A percentile compares a stretch with the other conserved stretches of the same genome.
phyloP scores from a whole-genome alignment of 371 early-diverging fungal species.

The Mortierella sp. region DNA sequence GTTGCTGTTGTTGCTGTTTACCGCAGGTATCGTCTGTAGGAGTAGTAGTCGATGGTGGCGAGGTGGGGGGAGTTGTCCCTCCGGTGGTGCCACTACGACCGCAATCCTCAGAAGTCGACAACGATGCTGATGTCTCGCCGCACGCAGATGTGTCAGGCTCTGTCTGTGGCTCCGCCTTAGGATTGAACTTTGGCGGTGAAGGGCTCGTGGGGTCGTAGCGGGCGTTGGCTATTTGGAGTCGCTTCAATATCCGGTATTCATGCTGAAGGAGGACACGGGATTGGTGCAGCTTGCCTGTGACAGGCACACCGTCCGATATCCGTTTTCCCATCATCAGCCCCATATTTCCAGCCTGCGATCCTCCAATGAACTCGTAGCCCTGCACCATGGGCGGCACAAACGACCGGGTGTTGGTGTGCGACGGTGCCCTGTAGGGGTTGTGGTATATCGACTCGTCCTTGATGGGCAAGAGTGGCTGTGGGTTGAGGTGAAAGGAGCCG shows the following conservation, averaged over 20 bases:
- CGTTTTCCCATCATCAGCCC: conserved; percentile 47
- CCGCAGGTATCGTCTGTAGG: neutral
- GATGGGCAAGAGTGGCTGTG: conserved; percentile 13
- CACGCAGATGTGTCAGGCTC: neutral
- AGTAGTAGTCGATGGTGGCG: neutral
- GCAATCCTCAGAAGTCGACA: neutral
- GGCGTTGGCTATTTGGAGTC: conserved; percentile 35
- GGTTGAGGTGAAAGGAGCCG: conserved; percentile 20
- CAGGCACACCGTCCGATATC: conserved; percentile 33
- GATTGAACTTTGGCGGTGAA: neutral
- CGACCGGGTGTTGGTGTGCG: conserved; percentile 35
- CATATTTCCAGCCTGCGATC: conserved; percentile 56
- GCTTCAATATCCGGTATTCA: conserved; percentile 47
- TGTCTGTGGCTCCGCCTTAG: neutral
- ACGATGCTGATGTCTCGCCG: neutral
- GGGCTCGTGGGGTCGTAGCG: conserved; percentile 19
- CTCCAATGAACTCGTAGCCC: conserved; percentile 43
- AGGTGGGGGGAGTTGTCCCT: neutral
- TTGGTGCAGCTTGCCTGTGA: conserved; percentile 50
- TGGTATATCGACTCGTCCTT: conserved; percentile 33
- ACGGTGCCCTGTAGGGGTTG: conserved; percentile 45
- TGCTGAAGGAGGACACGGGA: conserved; percentile 45
- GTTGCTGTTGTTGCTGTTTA: neutral
- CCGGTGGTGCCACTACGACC: neutral
- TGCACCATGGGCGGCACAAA: conserved; percentile 45